Evolutionary conservation across 2,329 filamentous ascomycete species (phyloP).

Genomic region (Aschersonia sp.): DNA sequence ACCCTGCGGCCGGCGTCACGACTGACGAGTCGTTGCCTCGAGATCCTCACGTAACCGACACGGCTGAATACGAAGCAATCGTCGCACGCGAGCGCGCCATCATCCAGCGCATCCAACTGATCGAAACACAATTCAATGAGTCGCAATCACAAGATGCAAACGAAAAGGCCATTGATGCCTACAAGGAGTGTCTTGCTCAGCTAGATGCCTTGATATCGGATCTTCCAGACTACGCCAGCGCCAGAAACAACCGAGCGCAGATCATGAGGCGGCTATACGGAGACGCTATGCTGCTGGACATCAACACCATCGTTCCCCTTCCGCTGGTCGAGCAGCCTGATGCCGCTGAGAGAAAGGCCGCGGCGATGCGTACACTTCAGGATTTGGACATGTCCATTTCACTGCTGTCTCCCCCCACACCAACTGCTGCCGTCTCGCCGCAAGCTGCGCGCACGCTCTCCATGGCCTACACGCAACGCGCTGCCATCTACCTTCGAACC

Average conservation of each 20-base stretch:
- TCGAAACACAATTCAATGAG: conserved; percentile 37
- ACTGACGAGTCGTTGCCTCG: conserved; percentile 39
- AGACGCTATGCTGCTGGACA: conserved; percentile 37
- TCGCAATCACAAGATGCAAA: conserved; percentile 19
- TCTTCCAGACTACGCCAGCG: conserved; percentile 55
- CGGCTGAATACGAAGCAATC: conserved; percentile 33
- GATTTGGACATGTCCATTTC: conserved; percentile 45
- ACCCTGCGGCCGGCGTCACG: conserved; percentile 37
- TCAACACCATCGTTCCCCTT: conserved; percentile 20
- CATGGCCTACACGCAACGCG: conserved; percentile 59
- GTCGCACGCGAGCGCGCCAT: conserved; percentile 36
- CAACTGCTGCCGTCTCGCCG: conserved; percentile 41
- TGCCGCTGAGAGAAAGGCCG: conserved; percentile 20
- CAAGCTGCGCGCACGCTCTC: conserved; percentile 52
- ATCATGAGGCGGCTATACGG: conserved; percentile 47
- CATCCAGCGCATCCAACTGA: conserved; percentile 36
- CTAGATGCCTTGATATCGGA: conserved; percentile 42
- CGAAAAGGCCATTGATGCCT: conserved; percentile 26
- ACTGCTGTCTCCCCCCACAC: conserved; percentile 39
- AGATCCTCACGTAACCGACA: conserved; percentile 42
- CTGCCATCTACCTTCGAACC: conserved; percentile 46
- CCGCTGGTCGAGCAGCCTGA: conserved; percentile 26
- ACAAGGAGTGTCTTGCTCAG: conserved; percentile 29
- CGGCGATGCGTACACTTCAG: conserved; percentile 26
- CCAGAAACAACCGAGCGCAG: conserved; percentile 63